Conservation (phyloP, 2,329 filamentous ascomycete species). For the Alternaria angustiovoidea region DNA sequence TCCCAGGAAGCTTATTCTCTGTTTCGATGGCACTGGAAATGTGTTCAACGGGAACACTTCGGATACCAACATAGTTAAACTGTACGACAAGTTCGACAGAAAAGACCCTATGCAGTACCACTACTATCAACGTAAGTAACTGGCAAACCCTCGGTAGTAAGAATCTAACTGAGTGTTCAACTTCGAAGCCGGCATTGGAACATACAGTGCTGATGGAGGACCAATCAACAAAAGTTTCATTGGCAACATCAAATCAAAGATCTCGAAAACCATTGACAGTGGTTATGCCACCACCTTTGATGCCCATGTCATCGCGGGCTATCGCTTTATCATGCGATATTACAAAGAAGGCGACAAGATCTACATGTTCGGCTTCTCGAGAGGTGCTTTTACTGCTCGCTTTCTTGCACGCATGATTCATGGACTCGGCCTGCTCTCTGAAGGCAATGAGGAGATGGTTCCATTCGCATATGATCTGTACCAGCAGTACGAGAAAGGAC, state of each 20-base stretch:
- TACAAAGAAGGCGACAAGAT: slow-evolving; percentile 42
- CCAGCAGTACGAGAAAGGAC: not conserved
- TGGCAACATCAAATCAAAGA: slow-evolving; percentile 3
- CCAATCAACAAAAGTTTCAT: not conserved
- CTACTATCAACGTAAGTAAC: too few species aligned
- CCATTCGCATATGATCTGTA: slow-evolving; percentile 30
- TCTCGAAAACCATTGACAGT: slow-evolving; percentile 20
- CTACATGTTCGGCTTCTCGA: slow-evolving; percentile 48
- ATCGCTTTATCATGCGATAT: slow-evolving; percentile 46
- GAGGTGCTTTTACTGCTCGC: slow-evolving; percentile 46
- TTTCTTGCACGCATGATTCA: slow-evolving; percentile 41
- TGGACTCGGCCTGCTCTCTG: slow-evolving; percentile 31
- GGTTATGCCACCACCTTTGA: slow-evolving; percentile 19
- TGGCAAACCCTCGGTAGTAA: too few species aligned
- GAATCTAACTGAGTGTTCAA: too few species aligned
- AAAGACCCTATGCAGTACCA: too few species aligned
- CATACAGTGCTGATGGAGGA: slow-evolving; percentile 14
- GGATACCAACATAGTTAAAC: too few species aligned
- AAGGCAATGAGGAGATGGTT: slow-evolving; percentile 32
- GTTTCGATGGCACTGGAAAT: too few species aligned
- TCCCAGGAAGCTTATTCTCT: too few species aligned
- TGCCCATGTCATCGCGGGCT: slow-evolving; percentile 34
- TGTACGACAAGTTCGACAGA: too few species aligned
- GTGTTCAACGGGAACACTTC: too few species aligned
- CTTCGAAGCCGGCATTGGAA: slow-evolving; percentile 13